A percentile compares a stretch with the other conserved stretches of the same genome.
Evolutionary conservation across 2,329 filamentous ascomycete species (phyloP).

Genomic region (Xenosphaeropsis pyriputrescens): DNA sequence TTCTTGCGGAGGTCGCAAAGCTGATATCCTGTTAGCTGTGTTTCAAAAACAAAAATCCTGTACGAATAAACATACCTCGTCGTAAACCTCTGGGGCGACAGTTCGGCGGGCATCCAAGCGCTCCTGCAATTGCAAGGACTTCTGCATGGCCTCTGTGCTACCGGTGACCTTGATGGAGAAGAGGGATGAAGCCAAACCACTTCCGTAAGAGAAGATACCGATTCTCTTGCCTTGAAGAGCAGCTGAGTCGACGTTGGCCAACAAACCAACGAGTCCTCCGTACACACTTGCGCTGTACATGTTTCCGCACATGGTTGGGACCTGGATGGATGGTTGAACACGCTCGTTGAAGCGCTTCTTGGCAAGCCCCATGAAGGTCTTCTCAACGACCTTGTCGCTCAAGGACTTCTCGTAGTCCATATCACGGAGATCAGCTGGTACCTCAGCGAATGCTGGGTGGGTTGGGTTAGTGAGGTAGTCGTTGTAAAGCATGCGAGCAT

Average conservation of each 20-base stretch:
- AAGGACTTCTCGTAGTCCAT: constrained; percentile 69
- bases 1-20: constrained; percentile 73
- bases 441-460: constrained; percentile 54
- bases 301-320: constrained; percentile 60
- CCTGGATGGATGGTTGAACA: constrained; percentile 57
- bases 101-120: constrained; percentile 50
- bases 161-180: constrained; percentile 61
- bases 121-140: constrained; percentile 55
- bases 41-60: constrained; percentile 1
- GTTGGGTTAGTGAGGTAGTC: constrained; percentile 64
- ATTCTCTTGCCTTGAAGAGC: constrained; percentile 36
- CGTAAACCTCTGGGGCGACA: constrained; percentile 59
- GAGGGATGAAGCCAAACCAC: constrained; percentile 53
- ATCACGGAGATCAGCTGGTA: constrained; percentile 61
- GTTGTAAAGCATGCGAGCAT: constrained; percentile 72
- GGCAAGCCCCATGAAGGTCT: constrained; percentile 70
- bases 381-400: constrained; percentile 71
- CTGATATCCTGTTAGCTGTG: constrained; percentile 21
- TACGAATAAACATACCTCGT: constrained; percentile 40
- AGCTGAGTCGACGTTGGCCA: constrained; percentile 42
- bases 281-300: constrained; percentile 50
- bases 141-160: constrained; percentile 51
- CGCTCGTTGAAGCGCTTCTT: constrained; percentile 77
- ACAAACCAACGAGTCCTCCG: constrained; percentile 34
- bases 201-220: constrained; percentile 53